phyloP scores from a whole-genome alignment of 441 rosid species.

The Viola pubescens region DNA sequence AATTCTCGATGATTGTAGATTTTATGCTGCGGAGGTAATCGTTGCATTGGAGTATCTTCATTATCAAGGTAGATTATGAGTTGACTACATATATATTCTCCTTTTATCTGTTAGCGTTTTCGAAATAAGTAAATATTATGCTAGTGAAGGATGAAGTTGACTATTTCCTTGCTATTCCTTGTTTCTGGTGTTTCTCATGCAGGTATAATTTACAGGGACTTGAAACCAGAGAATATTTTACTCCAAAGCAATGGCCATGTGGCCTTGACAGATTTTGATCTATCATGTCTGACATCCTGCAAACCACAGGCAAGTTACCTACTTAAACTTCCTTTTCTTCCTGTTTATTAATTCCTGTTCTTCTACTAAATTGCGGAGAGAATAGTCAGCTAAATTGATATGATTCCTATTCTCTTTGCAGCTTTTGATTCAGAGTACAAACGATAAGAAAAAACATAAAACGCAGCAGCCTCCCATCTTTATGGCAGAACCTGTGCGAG shows the following conservation, averaged over 20 bases:
- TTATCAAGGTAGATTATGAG: conserved; percentile 61
- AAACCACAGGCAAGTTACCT: conserved; percentile 61
- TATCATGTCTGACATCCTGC: conserved; percentile 91
- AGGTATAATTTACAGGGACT: conserved; percentile 91
- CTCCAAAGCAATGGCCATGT: conserved; percentile 76
- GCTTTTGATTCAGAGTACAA: conserved; percentile 57
- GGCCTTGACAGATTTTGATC: conserved; percentile 79
- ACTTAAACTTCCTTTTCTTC: conserved; percentile 5
- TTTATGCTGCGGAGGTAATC: conserved; percentile 84
- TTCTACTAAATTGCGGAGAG: background rate
- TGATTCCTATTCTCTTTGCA: conserved; percentile 19
- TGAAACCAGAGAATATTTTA: conserved; percentile 88
- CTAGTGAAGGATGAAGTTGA: no score
- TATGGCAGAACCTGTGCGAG: conserved; percentile 93
- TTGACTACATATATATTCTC: background rate
- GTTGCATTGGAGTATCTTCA: conserved; percentile 96
- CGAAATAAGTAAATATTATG: no score
- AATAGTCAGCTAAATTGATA: background rate
- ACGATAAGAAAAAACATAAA: conserved; percentile 59
- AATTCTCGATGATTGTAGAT: conserved; percentile 34
- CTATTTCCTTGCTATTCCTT: background rate
- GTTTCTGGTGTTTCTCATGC: conserved; percentile 10
- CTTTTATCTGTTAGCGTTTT: no score
- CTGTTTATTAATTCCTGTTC: background rate
- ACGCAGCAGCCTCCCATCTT: conserved; percentile 57